Percentiles rank a stretch among this genome's conserved stretches.
Evolutionary conservation across 2,329 filamentous ascomycete species (phyloP).

Genomic region (Ophiostoma sp.): DNA sequence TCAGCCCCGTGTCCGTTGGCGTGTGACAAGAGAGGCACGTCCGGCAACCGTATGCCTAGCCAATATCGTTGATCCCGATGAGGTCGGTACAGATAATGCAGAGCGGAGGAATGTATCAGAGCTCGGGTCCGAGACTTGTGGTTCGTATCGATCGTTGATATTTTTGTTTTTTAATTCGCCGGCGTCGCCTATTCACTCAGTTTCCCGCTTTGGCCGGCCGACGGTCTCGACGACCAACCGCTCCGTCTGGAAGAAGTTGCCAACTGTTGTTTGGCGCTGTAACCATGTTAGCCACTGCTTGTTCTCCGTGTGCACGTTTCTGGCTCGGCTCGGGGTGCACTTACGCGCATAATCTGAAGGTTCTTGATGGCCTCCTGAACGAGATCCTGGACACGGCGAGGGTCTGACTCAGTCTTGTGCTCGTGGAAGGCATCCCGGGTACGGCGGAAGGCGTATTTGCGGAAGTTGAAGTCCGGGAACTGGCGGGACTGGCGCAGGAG

Average conservation of each 20-base stretch:
- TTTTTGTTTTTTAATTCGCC: background rate
- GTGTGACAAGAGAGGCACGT: too few species aligned
- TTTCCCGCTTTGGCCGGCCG: conserved; percentile 9
- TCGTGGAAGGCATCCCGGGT: conserved; percentile 88
- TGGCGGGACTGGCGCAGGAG: conserved; percentile 78
- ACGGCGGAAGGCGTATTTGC: conserved; percentile 88
- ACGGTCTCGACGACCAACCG: conserved; percentile 73
- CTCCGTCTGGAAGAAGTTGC: conserved; percentile 91
- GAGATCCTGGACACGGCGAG: conserved; percentile 74
- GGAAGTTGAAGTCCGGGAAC: conserved; percentile 94
- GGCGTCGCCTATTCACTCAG: background rate
- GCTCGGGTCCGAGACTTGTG: too few species aligned
- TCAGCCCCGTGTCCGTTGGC: too few species aligned
- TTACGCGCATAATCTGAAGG: conserved; percentile 83
- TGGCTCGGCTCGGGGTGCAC: background rate
- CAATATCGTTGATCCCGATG: too few species aligned
- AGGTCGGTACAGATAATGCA: too few species aligned
- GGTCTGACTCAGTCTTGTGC: conserved; percentile 65
- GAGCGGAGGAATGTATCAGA: too few species aligned
- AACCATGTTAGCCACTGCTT: conserved; percentile 11
- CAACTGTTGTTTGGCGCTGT: conserved; percentile 84
- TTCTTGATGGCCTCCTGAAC: conserved; percentile 84
- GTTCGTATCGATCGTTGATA: background rate
- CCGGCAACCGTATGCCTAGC: too few species aligned
- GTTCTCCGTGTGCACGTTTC: background rate